Conservation (phyloP, 805 yeast genomes). For the Candida ulmi region DNA sequence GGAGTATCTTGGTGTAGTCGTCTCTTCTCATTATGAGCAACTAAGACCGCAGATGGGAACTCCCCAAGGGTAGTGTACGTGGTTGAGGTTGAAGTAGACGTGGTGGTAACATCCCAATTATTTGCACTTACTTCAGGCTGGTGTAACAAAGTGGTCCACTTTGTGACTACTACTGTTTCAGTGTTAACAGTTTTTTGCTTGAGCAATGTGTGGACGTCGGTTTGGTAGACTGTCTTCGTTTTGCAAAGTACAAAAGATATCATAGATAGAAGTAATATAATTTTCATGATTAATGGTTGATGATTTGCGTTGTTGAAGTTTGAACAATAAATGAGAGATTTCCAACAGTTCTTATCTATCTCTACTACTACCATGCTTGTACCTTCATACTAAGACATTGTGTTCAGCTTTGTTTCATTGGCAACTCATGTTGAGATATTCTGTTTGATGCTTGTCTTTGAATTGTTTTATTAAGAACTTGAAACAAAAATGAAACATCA, state of each 20-base stretch:
- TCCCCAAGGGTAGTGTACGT: constrained; percentile 9
- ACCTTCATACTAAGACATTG: too few relatives aligned
- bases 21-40: constrained; percentile 53
- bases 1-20: constrained; percentile 42
- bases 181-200: neutral
- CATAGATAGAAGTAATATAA: too few relatives aligned
- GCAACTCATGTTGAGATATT: too few relatives aligned
- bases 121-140: constrained; percentile 1
- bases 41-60: constrained; percentile 5
- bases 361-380: too few relatives aligned
- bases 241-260: constrained; percentile 1
- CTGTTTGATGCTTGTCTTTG: too few relatives aligned
- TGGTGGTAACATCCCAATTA: constrained; percentile 15
- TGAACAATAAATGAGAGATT: too few relatives aligned
- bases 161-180: constrained; percentile 1
- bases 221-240: constrained; percentile 1
- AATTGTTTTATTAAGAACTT: too few relatives aligned
- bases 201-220: constrained; percentile 3
- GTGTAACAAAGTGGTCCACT: constrained; percentile 7
- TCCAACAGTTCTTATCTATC: too few relatives aligned
- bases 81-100: constrained; percentile 11
- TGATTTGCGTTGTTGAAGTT: too few relatives aligned
- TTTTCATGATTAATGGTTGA: too few relatives aligned
- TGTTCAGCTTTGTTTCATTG: too few relatives aligned
- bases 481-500: too few relatives aligned